phyloP scores from a whole-genome alignment of 1,284 basidiomycete genomes.

The Pascua sp. region DNA sequence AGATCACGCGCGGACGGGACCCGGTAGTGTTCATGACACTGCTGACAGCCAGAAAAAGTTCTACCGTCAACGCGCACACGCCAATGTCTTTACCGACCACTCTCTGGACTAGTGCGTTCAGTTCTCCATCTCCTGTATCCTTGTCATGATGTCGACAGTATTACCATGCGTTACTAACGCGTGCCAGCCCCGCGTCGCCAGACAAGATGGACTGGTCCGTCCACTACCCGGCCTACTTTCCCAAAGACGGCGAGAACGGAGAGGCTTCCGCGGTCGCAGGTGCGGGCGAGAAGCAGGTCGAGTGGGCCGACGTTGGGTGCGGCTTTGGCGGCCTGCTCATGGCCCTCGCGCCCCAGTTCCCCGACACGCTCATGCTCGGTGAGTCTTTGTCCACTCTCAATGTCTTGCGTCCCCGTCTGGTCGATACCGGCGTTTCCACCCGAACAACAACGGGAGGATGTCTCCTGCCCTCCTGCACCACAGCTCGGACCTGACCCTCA shows the following conservation, averaged over 20 bases:
- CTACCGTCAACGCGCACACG: conserved; percentile 95
- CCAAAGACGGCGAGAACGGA: conserved; percentile 14
- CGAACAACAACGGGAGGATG: no score
- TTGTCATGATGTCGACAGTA: neutral
- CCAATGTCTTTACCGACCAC: conserved; percentile 98
- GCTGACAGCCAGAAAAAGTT: conserved; percentile 71
- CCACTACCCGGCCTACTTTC: conserved; percentile 75
- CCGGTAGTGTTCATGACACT: no score
- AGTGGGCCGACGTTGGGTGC: conserved; percentile 96
- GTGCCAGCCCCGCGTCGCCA: conserved; percentile 66
- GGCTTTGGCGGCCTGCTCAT: conserved; percentile 95
- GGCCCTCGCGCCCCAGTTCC: conserved; percentile 83
- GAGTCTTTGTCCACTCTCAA: conserved; percentile 36
- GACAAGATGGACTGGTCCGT: conserved; percentile 74
- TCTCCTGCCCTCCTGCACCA: neutral
- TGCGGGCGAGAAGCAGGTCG: conserved; percentile 56
- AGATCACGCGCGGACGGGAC: no score
- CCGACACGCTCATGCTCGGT: conserved; percentile 93
- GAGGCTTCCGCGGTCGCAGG: conserved; percentile 5
- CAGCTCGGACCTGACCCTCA: conserved; percentile 36
- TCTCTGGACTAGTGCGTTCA: conserved; percentile 68
- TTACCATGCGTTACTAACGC: neutral
- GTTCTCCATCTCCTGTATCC: neutral
- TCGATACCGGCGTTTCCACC: no score
- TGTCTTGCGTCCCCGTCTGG: no score